Base-by-base conservation (phyloP, 805 yeast genomes). In the Suhomyces kilbournensis region DNA sequence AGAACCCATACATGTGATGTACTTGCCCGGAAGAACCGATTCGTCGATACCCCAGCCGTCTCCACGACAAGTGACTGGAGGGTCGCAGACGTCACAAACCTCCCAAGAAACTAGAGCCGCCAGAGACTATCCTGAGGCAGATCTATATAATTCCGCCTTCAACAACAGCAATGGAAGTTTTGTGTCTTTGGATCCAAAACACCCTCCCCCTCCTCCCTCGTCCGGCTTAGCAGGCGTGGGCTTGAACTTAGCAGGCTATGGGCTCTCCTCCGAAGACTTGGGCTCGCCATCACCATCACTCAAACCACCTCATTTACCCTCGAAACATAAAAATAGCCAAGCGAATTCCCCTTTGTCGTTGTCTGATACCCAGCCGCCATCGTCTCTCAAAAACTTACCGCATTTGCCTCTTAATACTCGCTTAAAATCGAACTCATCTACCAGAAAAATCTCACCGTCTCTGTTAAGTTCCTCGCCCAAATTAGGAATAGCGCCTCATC, bases 1-100 rank as follows among this genome's bases (percentile, higher is more conserved):
- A 19, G 74, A 66, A 39, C 75, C 74, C 4, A 62, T 69, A 15
- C 68, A 60, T 40, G 74, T 69, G 17, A 60, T 53, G 59, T 60
- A 62, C 47, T 51, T 68, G 7, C 72, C 72, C n/a, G 59, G 55
- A 15, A 45, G 56, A 30, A 32, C 50, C 28, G 44, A 43, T 19
- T 25, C 38, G 15, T 19, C 47, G 12, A 9, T 38, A 7, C 40
- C 17, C 17, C 44, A 28, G n/a, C 22, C 49, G 30, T 46, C 55
- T 7, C 52, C 49, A 15, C 46, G 56, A 17, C 42, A 46, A 22
- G 12, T 39, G 19, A 44, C 54, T 7, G 38, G 15, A 1, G 47
- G 53, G 20, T 54, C 55, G 19, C 49, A 42, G 35, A 46, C 28
- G 34, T 43, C 52, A 32, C 39, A 47, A 20, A 39, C 35, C 10